Evolutionary conservation across 2,329 filamentous ascomycete species (phyloP).

Genomic region (Chaetomium strumarium): DNA sequence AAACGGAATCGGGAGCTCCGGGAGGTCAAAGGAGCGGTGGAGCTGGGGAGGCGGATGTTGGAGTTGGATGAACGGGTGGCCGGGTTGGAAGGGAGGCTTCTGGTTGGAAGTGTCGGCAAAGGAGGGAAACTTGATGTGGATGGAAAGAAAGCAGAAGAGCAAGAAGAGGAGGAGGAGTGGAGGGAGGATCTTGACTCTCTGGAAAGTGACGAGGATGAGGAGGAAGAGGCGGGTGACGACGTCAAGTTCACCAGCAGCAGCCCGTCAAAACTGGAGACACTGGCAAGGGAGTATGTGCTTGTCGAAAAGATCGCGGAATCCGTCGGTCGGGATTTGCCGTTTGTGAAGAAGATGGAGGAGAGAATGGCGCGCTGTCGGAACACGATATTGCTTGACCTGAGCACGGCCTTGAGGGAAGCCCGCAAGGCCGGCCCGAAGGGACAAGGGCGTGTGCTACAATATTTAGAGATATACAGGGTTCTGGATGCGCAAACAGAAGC

Average conservation of each 20-base stretch:
- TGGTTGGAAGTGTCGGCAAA: conserved; percentile 38
- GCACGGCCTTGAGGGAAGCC: conserved; percentile 41
- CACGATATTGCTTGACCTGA: conserved; percentile 51
- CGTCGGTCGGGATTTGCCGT: conserved; percentile 43
- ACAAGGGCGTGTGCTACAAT: conserved; percentile 43
- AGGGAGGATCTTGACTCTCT: conserved; percentile 29
- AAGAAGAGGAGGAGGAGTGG: conserved; percentile 26
- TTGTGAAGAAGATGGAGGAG: conserved; percentile 48
- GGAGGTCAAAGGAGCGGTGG: conserved; percentile 57
- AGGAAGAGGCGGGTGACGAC: conserved; percentile 30
- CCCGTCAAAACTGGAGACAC: conserved; percentile 39
- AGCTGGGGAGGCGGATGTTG: conserved; percentile 55
- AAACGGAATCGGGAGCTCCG: conserved; percentile 51
- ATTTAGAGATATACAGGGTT: conserved; percentile 47
- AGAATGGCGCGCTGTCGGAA: conserved; percentile 48
- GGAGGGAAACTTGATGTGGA: conserved; percentile 26
- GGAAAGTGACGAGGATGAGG: conserved; percentile 28
- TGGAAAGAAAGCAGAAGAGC: conserved; percentile 29
- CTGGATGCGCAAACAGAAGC: conserved; percentile 49
- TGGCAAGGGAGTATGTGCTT: conserved; percentile 42
- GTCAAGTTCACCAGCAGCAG: conserved; percentile 39
- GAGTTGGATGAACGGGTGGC: conserved; percentile 60
- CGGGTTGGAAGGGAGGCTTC: conserved; percentile 58
- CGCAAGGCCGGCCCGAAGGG: conserved; percentile 39
- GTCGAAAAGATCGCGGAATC: conserved; percentile 38